These are phyloP conservation scores for Citrus maxima DNA, from an alignment of 345 rosid species.

Conservation along the genomic window DNA sequence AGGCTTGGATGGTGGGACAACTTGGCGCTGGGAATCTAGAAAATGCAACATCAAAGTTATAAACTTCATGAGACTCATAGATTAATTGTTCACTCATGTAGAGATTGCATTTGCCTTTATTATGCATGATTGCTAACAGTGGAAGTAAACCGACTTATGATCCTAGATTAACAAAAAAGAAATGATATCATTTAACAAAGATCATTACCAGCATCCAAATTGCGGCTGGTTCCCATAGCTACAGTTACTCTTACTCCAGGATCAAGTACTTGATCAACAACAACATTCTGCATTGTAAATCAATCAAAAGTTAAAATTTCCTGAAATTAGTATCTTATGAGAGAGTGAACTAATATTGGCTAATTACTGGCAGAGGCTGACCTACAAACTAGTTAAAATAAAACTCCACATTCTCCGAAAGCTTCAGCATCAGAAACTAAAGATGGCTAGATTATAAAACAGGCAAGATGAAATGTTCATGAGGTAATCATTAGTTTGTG, in stretches of 20 bases:
- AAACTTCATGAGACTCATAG: not conserved
- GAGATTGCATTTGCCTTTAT: not conserved
- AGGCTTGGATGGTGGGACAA: constrained; percentile 68
- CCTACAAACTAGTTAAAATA: not conserved
- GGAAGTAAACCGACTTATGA: not conserved
- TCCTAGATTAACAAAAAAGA: not conserved
- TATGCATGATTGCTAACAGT: not conserved
- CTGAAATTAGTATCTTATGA: not conserved
- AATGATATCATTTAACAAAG: not conserved
- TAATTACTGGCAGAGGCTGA: not conserved
- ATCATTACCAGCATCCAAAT: constrained; percentile 52
- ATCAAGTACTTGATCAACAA: constrained; percentile 59
- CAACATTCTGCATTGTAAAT: constrained; percentile 56
- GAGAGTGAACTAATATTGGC: not conserved
- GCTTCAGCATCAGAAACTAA: not conserved
- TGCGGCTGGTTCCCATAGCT: constrained; percentile 71
- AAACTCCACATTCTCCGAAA: not conserved
- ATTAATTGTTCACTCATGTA: not conserved
- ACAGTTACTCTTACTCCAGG: constrained; percentile 87
- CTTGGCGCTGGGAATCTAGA: constrained; percentile 59
- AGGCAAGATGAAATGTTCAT: not conserved
- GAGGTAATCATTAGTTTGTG: not conserved
- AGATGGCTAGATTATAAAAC: not conserved
- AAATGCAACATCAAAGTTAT: constrained; percentile 25
- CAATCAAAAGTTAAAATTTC: constrained; percentile 16